Evolutionary conservation across 495 filamentous ascomycete species (phyloP), one percentile per base, ranked within the genome.

Genomic region (Apodospora peruviana): DNA sequence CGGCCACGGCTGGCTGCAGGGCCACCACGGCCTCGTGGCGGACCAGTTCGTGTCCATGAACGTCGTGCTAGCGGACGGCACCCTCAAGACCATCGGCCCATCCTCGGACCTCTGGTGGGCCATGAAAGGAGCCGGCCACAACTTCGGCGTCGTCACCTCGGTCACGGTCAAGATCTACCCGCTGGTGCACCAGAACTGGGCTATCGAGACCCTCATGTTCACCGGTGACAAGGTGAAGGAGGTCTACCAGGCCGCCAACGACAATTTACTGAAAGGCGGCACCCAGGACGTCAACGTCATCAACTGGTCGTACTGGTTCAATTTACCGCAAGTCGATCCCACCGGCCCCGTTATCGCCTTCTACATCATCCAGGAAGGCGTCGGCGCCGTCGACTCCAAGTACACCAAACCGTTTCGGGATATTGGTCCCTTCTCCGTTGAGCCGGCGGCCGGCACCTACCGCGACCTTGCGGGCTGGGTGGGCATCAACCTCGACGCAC

Each of bases 81-180:
- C 57, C 16, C 52, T 61, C 14, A 67, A 67, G 7, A 73, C 66
- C 11, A 48, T 71, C 19, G 48, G 71, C 37, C 39, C 62, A 5
- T 58, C 62, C 41, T 61, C 71, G 8, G 73, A 81, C 20, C 70
- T 82, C 43, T 82, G 65, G 57, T 82, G 78, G 76, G 80, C 69
- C 7, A 56, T 85, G 43, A 64, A 67, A 39, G 82, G 82, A 4
- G 81, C 79, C 25, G 80, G 81, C 4, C 75, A 80, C 56, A 83
- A 84, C 60, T 84, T 83, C 47, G 81, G 80, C 41, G 77, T 84
- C 56, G 73, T 85, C 20, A 74, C 69, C 11, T 73, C 68, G 8
- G 56, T 75, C 24, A 73, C 67, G 19, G 53, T 54, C 35, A 75
- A 75, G 58, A 64, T 79, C 40, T 78, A 75, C 57, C 70, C 76